A percentile compares a stretch with the other conserved stretches of the same genome.
phyloP scores from a whole-genome alignment of 768 basidiomycete species.

The Tremella yokohamensis region DNA sequence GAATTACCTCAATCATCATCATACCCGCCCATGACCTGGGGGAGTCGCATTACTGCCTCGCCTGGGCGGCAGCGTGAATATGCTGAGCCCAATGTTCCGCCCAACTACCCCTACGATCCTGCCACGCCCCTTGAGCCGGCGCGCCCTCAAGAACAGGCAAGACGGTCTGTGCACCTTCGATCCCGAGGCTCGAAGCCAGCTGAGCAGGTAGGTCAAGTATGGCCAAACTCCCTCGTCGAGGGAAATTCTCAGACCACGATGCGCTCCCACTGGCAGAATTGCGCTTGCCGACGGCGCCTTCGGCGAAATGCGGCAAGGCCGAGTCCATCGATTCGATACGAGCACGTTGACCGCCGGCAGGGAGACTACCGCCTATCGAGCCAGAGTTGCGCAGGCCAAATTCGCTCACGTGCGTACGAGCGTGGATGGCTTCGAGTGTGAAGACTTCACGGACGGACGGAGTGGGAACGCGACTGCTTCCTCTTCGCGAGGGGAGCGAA shows the following conservation, averaged over 20 bases:
- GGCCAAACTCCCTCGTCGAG: conserved; percentile 20
- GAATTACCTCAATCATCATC: no score
- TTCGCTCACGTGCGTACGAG: conserved; percentile 1
- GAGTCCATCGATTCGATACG: neutral
- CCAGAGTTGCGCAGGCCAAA: conserved; percentile 1
- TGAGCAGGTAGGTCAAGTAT: conserved; percentile 8
- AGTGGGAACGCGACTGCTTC: conserved; percentile 7
- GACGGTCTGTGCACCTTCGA: neutral
- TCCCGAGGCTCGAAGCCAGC: conserved; percentile 2
- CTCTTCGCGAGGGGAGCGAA: conserved; percentile 1
- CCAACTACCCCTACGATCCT: conserved; percentile 39
- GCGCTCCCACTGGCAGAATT: neutral
- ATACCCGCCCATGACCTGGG: no score
- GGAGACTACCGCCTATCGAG: neutral
- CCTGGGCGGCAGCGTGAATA: neutral
- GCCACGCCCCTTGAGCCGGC: conserved; percentile 15
- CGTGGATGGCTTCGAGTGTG: neutral
- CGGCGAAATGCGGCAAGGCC: no score
- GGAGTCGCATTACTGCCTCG: no score
- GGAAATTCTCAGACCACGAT: conserved; percentile 6
- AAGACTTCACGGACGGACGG: conserved; percentile 1
- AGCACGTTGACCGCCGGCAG: neutral
- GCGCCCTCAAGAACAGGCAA: neutral
- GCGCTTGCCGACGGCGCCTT: neutral
- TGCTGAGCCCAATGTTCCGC: conserved; percentile 29